Conservation (phyloP, 2,329 filamentous ascomycete species). For the Ceratocystis colombiana region DNA sequence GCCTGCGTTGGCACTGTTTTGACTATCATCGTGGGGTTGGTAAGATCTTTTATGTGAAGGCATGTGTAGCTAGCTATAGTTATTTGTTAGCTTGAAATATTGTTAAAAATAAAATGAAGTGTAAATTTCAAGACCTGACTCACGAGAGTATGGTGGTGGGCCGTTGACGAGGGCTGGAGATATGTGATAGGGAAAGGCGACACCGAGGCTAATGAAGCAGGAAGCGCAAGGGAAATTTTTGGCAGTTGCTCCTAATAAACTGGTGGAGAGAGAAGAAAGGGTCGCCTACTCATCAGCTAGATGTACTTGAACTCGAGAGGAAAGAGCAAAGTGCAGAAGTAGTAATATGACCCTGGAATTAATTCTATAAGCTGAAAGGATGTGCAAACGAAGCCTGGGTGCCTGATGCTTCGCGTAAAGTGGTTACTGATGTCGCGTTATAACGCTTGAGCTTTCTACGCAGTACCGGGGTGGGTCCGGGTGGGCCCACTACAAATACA, state of each 20-base stretch:
- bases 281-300: not conserved
- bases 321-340: not conserved
- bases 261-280: not conserved
- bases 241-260: no score
- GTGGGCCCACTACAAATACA: no score
- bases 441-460: no score
- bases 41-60: slow-evolving; percentile 11
- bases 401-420: slow-evolving; percentile 8
- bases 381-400: not conserved
- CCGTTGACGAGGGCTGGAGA: no score
- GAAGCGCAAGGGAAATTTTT: no score
- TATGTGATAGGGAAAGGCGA: no score
- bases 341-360: not conserved
- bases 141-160: not conserved
- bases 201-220: no score
- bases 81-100: not conserved
- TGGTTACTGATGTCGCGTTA: not conserved
- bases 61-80: not conserved
- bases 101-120: not conserved
- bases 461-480: no score
- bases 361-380: not conserved
- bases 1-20: slow-evolving; percentile 3
- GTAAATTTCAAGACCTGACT: not conserved
- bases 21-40: slow-evolving; percentile 25
- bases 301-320: not conserved